These are phyloP conservation scores for Phyllosticta citriasiana DNA, from an alignment of 2,329 filamentous ascomycete species.

Conservation along the genomic window DNA sequence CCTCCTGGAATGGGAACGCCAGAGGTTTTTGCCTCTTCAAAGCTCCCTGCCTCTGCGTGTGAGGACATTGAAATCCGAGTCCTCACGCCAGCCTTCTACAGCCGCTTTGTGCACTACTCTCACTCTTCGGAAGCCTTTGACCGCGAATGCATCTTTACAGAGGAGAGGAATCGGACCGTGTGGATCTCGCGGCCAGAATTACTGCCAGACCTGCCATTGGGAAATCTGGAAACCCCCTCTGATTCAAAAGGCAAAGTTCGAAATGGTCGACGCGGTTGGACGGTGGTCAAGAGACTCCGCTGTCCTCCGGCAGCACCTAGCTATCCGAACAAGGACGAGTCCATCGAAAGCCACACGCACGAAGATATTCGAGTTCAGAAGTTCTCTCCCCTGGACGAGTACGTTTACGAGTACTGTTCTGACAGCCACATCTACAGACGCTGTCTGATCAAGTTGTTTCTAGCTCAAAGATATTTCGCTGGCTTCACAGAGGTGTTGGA, in stretches of 20 bases:
- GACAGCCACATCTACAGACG: constrained; percentile 26
- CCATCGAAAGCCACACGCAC: constrained; percentile 11
- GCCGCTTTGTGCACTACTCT: constrained; percentile 53
- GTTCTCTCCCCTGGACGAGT: constrained; percentile 31
- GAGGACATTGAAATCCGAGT: constrained; percentile 44
- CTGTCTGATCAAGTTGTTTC: constrained; percentile 30
- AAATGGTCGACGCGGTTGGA: constrained; percentile 27
- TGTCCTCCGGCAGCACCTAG: constrained; percentile 30
- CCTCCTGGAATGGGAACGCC: constrained; percentile 31
- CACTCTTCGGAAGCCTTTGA: constrained; percentile 53
- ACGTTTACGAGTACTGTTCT: constrained; percentile 17
- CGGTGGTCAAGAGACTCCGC: constrained; percentile 26
- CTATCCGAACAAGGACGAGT: constrained; percentile 17
- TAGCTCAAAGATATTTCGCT: constrained; percentile 31
- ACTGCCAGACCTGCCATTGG: constrained; percentile 28
- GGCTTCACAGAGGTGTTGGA: constrained; percentile 27
- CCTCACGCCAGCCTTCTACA: constrained; percentile 57
- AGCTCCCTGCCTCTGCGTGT: constrained; percentile 18
- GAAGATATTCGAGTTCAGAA: constrained; percentile 29
- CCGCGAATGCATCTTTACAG: constrained; percentile 42
- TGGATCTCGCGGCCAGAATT: constrained; percentile 44
- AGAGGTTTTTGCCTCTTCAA: constrained; percentile 13
- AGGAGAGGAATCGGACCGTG: constrained; percentile 48
- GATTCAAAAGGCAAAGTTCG: background rate
- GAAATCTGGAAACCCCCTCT: background rate